Evolutionary conservation across 2,329 filamentous ascomycete genomes (phyloP).

Genomic region (Colletotrichum sp.): DNA sequence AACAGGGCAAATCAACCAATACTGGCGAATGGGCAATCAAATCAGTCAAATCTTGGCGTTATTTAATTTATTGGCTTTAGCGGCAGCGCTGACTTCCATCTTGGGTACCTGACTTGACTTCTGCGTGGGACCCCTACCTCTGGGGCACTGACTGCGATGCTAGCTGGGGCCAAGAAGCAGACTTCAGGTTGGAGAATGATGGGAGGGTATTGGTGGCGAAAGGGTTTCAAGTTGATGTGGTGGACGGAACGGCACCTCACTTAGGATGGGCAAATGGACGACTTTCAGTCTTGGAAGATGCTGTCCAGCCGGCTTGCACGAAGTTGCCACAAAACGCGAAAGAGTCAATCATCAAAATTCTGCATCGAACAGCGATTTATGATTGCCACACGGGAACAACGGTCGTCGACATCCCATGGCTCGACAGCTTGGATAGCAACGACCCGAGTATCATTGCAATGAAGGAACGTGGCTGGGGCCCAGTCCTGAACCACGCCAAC

Average conservation of each 20-base stretch:
- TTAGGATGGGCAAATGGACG: neutral
- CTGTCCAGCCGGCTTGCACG: neutral
- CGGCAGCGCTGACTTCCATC: no score
- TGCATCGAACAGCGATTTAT: neutral
- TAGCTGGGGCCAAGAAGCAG: constrained; percentile 4
- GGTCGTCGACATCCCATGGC: constrained; percentile 8
- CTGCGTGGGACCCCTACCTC: constrained; percentile 5
- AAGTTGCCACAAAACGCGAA: neutral
- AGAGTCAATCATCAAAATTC: neutral
- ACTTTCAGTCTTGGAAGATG: neutral
- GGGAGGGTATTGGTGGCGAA: neutral
- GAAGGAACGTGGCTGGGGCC: neutral
- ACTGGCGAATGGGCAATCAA: no score
- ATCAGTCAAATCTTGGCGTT: no score
- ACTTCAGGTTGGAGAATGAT: neutral
- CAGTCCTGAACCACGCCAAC: constrained; percentile 6
- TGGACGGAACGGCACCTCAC: neutral
- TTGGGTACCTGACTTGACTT: constrained; percentile 12
- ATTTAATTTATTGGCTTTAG: no score
- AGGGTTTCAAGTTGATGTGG: neutral
- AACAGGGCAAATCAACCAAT: no score
- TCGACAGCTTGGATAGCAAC: neutral
- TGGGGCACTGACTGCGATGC: constrained; percentile 9
- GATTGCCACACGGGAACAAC: neutral
- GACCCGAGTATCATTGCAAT: neutral